Evolutionary conservation across 768 basidiomycete species (phyloP).

Genomic region (Tephrocybe sp.): DNA sequence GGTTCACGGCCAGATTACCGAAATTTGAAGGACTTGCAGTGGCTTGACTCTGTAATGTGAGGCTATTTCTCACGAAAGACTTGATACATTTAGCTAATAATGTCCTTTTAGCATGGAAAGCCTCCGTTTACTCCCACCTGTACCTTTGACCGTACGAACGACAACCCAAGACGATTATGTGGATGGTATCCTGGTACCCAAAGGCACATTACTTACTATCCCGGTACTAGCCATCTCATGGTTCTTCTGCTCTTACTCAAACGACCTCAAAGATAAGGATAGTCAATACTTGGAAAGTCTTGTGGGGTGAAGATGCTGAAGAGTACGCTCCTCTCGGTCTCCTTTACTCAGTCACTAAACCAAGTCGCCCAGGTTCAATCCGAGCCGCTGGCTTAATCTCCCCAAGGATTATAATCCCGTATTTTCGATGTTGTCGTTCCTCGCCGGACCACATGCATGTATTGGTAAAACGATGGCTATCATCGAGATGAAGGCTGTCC

Average conservation of each 20-base stretch:
- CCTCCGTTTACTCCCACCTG: slow-evolving; percentile 39
- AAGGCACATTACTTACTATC: slow-evolving; percentile 42
- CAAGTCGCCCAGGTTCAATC: slow-evolving; percentile 34
- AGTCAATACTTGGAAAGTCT: slow-evolving; percentile 45
- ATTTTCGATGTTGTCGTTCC: slow-evolving; percentile 38
- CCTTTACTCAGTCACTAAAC: neutral
- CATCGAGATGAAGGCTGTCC: slow-evolving; percentile 40
- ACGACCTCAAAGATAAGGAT: slow-evolving; percentile 37
- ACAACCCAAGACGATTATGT: slow-evolving; percentile 36
- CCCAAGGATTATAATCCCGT: slow-evolving; percentile 31
- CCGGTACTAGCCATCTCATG: slow-evolving; percentile 21
- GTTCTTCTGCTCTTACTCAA: neutral
- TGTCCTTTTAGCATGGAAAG: slow-evolving; percentile 35
- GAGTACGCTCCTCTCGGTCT: slow-evolving; percentile 27
- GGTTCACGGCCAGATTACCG: slow-evolving; percentile 37
- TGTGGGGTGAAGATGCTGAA: slow-evolving; percentile 52
- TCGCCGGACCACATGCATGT: slow-evolving; percentile 40
- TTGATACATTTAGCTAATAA: neutral
- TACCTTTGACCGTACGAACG: slow-evolving; percentile 37
- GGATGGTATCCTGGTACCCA: slow-evolving; percentile 42
- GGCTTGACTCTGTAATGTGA: slow-evolving; percentile 40
- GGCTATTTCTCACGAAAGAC: slow-evolving; percentile 5
- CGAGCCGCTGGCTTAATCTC: slow-evolving; percentile 42
- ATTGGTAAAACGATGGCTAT: slow-evolving; percentile 45
- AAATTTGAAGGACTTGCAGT: slow-evolving; percentile 34